phyloP scores from a whole-genome alignment of 2,329 filamentous ascomycete species.

The Drechslerella coelobrocha region DNA sequence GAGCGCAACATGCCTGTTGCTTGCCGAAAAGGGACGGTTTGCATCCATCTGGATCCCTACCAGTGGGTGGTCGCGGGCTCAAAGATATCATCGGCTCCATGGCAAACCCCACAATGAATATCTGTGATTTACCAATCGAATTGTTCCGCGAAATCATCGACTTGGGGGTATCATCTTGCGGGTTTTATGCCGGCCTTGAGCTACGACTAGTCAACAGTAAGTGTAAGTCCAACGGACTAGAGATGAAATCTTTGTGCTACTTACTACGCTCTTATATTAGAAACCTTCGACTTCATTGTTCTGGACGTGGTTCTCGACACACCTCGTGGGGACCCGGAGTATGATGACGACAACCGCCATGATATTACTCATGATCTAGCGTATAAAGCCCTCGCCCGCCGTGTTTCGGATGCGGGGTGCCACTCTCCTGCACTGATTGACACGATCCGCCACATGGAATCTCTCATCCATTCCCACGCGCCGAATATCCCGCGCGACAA shows the following conservation, averaged over 20 bases:
- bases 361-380: conserved; percentile 15
- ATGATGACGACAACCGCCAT: conserved; percentile 1
- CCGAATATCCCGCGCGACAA: conserved; percentile 7
- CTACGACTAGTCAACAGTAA: conserved; percentile 42
- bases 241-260: not conserved
- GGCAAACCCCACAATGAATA: not conserved
- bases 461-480: conserved; percentile 7
- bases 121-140: conserved; percentile 28
- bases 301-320: conserved; percentile 42
- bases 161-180: conserved; percentile 22
- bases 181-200: conserved; percentile 34
- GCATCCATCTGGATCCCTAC: too few relatives aligned
- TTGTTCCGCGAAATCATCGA: conserved; percentile 30
- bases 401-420: conserved; percentile 18
- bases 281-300: conserved; percentile 26
- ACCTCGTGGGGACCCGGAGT: conserved; percentile 2
- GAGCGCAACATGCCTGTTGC: too few relatives aligned
- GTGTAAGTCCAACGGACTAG: conserved; percentile 7
- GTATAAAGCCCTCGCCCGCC: conserved; percentile 24
- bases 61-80: too few relatives aligned
- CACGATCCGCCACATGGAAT: conserved; percentile 16
- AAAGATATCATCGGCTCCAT: too few relatives aligned
- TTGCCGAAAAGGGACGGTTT: too few relatives aligned
- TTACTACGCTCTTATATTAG: conserved; percentile 3
- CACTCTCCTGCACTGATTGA: conserved; percentile 18